Conservation (phyloP, 176 grass and related monocot genomes). For the Poa pratensis region DNA sequence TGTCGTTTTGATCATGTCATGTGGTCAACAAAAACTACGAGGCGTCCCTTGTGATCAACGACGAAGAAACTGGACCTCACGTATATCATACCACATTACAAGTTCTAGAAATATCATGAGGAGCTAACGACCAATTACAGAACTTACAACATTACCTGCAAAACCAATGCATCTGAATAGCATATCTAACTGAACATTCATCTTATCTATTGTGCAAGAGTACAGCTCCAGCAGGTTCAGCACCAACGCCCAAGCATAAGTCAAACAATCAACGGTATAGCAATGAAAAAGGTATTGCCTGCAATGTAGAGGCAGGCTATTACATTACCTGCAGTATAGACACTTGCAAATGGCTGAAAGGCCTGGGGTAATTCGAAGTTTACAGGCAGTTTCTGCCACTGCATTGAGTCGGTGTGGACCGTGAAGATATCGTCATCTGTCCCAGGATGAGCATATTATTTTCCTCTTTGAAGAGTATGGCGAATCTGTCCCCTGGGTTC, state of each 20-base stretch:
- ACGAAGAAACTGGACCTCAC: background rate
- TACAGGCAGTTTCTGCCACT: background rate
- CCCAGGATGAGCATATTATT: background rate
- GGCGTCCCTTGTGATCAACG: background rate
- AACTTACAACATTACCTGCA: background rate
- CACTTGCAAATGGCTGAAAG: background rate
- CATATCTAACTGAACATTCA: background rate
- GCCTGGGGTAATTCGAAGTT: background rate
- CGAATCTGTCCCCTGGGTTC: background rate
- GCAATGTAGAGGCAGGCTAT: background rate
- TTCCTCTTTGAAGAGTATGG: background rate
- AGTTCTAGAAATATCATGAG: background rate
- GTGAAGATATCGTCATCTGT: background rate
- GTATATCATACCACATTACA: background rate
- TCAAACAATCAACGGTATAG: background rate
- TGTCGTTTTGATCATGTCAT: background rate
- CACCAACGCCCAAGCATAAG: background rate
- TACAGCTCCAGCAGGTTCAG: background rate
- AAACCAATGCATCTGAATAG: background rate
- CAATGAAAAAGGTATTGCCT: background rate
- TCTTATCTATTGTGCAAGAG: background rate
- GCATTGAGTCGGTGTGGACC: background rate
- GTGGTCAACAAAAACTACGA: background rate
- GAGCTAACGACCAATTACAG: background rate
- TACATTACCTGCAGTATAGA: constrained; percentile 3